Evolutionary conservation across 2,329 filamentous ascomycete species (phyloP).

Genomic region (Xylaria sp.): DNA sequence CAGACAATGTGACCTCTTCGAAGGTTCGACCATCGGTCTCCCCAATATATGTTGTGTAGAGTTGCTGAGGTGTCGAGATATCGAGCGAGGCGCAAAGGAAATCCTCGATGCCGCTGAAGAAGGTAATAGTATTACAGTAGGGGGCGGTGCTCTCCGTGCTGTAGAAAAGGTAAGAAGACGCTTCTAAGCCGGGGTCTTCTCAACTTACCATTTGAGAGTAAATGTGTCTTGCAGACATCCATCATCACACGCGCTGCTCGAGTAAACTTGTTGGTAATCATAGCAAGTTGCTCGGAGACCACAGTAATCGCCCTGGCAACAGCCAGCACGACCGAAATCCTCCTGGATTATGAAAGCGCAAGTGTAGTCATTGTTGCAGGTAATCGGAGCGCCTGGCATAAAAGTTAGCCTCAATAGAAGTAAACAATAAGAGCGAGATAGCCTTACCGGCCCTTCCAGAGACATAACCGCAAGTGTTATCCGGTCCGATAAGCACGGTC

Average conservation of each 20-base stretch:
- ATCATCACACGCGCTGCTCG: constrained; percentile 54
- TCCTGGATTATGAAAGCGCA: constrained; percentile 57
- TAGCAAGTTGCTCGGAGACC: constrained; percentile 54
- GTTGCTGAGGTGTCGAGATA: constrained; percentile 51
- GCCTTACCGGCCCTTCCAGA: constrained; percentile 53
- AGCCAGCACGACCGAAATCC: constrained; percentile 54
- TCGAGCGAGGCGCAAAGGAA: constrained; percentile 56
- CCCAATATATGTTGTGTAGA: constrained; percentile 56
- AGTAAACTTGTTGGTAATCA: constrained; percentile 52
- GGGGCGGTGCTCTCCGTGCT: constrained; percentile 53
- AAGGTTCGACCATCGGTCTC: constrained; percentile 51
- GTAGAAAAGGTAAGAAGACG: constrained; percentile 36
- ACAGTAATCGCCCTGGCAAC: constrained; percentile 54
- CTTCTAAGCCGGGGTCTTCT: not conserved
- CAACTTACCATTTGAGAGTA: constrained; percentile 60
- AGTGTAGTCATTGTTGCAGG: constrained; percentile 50
- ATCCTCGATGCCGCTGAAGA: constrained; percentile 55
- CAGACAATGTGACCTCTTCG: constrained; percentile 37
- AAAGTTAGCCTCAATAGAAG: constrained; percentile 20
- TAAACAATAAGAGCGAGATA: not conserved
- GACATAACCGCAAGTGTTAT: constrained; percentile 64
- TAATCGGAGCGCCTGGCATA: constrained; percentile 53
- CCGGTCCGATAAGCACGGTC: constrained; percentile 58
- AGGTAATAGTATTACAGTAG: constrained; percentile 60
- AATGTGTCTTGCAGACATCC: constrained; percentile 55